Percentiles rank a stretch among this genome's conserved stretches.
These are phyloP conservation scores for Haberlea rhodopensis DNA, from an alignment of 257 asterid genomes.

Conservation along the genomic window DNA sequence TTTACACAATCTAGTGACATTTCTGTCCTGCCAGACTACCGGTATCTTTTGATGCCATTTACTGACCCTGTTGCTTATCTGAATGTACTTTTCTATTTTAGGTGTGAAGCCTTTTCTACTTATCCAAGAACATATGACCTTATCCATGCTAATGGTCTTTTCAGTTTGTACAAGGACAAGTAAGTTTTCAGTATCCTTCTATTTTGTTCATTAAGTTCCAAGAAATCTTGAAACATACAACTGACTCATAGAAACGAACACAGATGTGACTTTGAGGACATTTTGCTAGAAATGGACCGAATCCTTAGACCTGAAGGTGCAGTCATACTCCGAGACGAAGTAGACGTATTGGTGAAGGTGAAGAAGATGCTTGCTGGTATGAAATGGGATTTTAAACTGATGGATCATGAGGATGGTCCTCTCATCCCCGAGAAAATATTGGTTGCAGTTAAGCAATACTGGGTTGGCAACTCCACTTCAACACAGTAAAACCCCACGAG, in stretches of 20 bases:
- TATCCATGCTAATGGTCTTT: slow-evolving; percentile 84
- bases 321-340: slow-evolving; percentile 81
- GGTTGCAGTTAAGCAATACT: slow-evolving; percentile 81
- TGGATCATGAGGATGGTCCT: slow-evolving; percentile 95
- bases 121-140: slow-evolving; percentile 96
- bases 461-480: slow-evolving; percentile 85
- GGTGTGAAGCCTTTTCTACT: slow-evolving; percentile 97
- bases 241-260: not conserved
- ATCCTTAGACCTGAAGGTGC: slow-evolving; percentile 94
- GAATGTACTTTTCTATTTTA: slow-evolving; percentile 27
- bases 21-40: not conserved
- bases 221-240: slow-evolving; percentile 2
- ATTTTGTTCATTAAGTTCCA: too few relatives aligned
- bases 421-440: slow-evolving; percentile 79
- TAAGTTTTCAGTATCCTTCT: slow-evolving; percentile 42
- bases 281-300: slow-evolving; percentile 91
- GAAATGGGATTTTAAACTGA: slow-evolving; percentile 75
- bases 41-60: not conserved
- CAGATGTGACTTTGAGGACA: slow-evolving; percentile 85
- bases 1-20: not conserved
- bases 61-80: not conserved
- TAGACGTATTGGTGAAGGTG: slow-evolving; percentile 80
- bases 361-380: slow-evolving; percentile 70
- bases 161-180: slow-evolving; percentile 84
- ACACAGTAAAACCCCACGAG: slow-evolving; percentile 36